Evolutionary conservation across 106 monocot species (phyloP).

Genomic region (Dendrobium officinale): DNA sequence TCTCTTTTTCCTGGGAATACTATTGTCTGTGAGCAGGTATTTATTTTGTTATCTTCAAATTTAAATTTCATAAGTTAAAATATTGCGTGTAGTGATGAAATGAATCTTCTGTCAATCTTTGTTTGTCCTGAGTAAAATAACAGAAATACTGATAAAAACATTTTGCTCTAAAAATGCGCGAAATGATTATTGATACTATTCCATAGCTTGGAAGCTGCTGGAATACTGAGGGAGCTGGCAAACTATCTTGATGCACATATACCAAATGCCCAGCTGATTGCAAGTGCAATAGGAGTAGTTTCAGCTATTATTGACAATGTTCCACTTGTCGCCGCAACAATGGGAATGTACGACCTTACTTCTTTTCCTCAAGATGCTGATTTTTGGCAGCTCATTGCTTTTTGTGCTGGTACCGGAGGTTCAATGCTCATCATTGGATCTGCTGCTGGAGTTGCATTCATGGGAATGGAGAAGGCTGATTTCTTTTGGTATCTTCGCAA

Average conservation of each 20-base stretch:
- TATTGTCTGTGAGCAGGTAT: slow-evolving; percentile 91
- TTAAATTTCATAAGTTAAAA: neutral
- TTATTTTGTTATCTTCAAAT: neutral
- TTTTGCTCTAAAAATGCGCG: neutral
- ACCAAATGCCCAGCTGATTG: slow-evolving; percentile 72
- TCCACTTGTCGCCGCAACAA: slow-evolving; percentile 93
- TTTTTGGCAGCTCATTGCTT: slow-evolving; percentile 97
- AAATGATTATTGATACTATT: slow-evolving; percentile 5
- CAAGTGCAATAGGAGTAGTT: slow-evolving; percentile 76
- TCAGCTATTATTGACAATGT: slow-evolving; percentile 96
- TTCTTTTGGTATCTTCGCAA: slow-evolving; percentile 97
- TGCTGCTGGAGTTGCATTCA: slow-evolving; percentile 96
- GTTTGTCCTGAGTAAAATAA: too few relatives aligned
- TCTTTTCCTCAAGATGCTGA: slow-evolving; percentile 89
- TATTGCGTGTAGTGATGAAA: neutral
- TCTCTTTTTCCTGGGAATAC: slow-evolving; percentile 93
- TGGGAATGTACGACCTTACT: slow-evolving; percentile 97
- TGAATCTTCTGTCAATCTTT: too few relatives aligned
- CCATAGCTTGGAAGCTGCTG: slow-evolving; percentile 90
- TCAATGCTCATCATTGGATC: slow-evolving; percentile 99
- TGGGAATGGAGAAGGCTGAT: slow-evolving; percentile 98
- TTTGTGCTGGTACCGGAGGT: slow-evolving; percentile 97
- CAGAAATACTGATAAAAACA: neutral
- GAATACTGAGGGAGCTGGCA: slow-evolving; percentile 82
- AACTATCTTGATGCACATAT: slow-evolving; percentile 93